These are phyloP conservation scores for Thelonectria rubi DNA, from an alignment of 2,329 filamentous ascomycete genomes.

Conservation along the genomic window DNA sequence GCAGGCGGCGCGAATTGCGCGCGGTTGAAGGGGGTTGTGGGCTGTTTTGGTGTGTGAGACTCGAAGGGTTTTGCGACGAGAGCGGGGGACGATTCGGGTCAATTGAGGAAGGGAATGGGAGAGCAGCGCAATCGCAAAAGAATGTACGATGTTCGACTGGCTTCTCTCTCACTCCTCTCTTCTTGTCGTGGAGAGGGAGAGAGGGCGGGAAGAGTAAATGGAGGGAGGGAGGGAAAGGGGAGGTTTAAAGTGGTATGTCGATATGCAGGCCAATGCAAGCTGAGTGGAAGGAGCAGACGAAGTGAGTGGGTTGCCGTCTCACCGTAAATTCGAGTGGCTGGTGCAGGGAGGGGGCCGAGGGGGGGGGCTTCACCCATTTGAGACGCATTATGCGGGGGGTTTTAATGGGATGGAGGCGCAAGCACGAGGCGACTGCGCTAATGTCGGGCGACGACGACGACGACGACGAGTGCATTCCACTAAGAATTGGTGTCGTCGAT, in stretches of 20 bases:
- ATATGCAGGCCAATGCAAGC: constrained; percentile 23
- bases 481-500: not conserved
- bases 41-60: not conserved
- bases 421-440: not conserved
- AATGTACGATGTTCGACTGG: not conserved
- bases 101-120: constrained; percentile 4
- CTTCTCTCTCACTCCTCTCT: constrained; percentile 1
- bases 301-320: constrained; percentile 20
- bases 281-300: constrained; percentile 12
- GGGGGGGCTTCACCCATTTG: not conserved
- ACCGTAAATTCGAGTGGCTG: constrained; percentile 48
- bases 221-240: not conserved
- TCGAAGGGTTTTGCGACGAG: constrained; percentile 6
- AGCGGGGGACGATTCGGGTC: not conserved
- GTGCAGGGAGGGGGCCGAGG: constrained; percentile 19
- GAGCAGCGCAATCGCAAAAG: not conserved
- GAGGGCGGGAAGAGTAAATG: not conserved
- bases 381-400: not conserved
- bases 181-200: not conserved
- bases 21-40: not conserved
- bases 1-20: not conserved
- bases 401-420: constrained; percentile 1
- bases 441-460: not conserved
- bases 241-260: constrained; percentile 16
- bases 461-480: not conserved